These are phyloP conservation scores for Kewa caespitosa DNA, from an alignment of 179 eudicot species.

Conservation along the genomic window DNA sequence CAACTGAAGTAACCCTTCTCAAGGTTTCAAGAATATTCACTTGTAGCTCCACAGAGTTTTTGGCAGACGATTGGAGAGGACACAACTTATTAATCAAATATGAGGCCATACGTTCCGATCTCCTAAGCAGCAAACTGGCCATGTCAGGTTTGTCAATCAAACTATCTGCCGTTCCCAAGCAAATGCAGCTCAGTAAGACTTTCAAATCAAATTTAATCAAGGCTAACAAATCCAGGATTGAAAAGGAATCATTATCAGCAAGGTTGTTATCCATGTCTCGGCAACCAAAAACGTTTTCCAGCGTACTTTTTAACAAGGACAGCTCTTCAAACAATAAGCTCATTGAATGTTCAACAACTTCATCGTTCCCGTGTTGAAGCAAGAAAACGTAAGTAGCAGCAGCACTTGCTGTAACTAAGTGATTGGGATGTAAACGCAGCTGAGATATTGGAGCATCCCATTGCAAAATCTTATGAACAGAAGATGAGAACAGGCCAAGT, in stretches of 20 bases:
- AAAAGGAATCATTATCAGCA: conserved; percentile 31
- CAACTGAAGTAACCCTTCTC: conserved; percentile 56
- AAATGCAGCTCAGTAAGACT: conserved; percentile 70
- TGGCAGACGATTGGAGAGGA: conserved; percentile 49
- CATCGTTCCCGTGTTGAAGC: conserved; percentile 81
- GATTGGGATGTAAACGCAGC: conserved; percentile 93
- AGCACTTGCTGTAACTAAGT: conserved; percentile 77
- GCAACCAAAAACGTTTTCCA: conserved; percentile 28
- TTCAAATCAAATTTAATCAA: conserved; percentile 76
- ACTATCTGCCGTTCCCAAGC: conserved; percentile 44
- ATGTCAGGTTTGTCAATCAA: conserved; percentile 49
- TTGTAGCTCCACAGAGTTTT: conserved; percentile 59
- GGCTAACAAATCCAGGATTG: conserved; percentile 65
- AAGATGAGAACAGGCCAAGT: conserved; percentile 75
- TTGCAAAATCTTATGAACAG: conserved; percentile 64
- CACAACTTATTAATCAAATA: conserved; percentile 49
- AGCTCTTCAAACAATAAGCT: conserved; percentile 64
- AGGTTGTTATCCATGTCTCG: conserved; percentile 22
- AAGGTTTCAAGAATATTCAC: conserved; percentile 59
- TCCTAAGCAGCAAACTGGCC: conserved; percentile 46
- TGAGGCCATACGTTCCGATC: conserved; percentile 58
- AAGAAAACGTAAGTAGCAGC: conserved; percentile 92
- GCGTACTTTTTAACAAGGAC: conserved; percentile 49
- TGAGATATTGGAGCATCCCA: conserved; percentile 75
- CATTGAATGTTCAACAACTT: conserved; percentile 73